phyloP scores from a whole-genome alignment of 345 rosid species.

The Clausena lansium region DNA sequence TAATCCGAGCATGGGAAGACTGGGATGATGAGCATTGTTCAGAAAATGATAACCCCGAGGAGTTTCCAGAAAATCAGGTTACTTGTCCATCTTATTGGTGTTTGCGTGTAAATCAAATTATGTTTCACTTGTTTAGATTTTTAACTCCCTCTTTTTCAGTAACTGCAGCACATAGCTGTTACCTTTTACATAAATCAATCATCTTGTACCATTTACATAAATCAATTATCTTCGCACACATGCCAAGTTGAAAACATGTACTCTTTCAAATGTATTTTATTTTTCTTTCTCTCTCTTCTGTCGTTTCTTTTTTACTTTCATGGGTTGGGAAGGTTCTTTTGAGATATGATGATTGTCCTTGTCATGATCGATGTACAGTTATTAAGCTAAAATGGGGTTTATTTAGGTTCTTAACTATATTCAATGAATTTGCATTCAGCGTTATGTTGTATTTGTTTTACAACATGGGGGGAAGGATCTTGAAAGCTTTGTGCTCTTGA shows the following conservation, averaged over 20 bases:
- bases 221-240: too few species aligned
- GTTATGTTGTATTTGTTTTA: slow-evolving; percentile 80
- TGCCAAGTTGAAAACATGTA: neutral
- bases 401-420: slow-evolving; percentile 12
- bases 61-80: slow-evolving; percentile 80
- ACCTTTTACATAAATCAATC: neutral
- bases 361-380: neutral
- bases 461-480: slow-evolving; percentile 98
- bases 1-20: slow-evolving; percentile 86
- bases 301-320: neutral
- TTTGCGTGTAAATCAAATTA: neutral
- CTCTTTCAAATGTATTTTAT: neutral
- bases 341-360: neutral
- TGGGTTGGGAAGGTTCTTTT: neutral
- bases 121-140: neutral
- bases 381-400: neutral
- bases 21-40: slow-evolving; percentile 85
- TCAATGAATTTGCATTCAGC: slow-evolving; percentile 43
- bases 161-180: neutral
- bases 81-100: slow-evolving; percentile 11
- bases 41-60: slow-evolving; percentile 89
- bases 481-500: slow-evolving; percentile 80
- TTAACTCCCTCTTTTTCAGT: neutral
- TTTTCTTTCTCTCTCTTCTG: neutral
- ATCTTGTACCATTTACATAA: neutral